Percentiles rank a stretch among this genome's conserved stretches.
phyloP scores from a whole-genome alignment of 2,329 filamentous ascomycete genomes.

The Diaporthe sp. region DNA sequence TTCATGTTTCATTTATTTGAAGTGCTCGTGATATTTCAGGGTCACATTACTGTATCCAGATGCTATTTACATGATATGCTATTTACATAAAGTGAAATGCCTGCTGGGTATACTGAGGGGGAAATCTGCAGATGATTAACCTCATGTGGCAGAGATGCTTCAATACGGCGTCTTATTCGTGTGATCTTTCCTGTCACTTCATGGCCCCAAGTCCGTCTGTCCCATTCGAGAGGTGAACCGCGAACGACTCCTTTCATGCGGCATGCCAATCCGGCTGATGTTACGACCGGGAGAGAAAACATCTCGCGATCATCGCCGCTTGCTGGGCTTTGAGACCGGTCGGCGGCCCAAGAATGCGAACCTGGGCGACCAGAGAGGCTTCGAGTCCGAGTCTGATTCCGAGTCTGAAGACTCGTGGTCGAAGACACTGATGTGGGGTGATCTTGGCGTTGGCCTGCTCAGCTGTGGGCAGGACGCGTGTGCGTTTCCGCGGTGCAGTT shows the following conservation, averaged over 20 bases:
- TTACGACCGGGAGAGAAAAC: background rate
- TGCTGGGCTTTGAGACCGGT: background rate
- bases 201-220: background rate
- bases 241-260: background rate
- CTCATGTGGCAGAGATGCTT: too few species aligned
- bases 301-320: background rate
- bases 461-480: background rate
- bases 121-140: too few species aligned
- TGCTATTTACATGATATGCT: background rate
- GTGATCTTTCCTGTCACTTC: background rate
- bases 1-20: background rate
- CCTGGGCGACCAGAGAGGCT: slow-evolving; percentile 11
- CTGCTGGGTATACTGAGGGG: background rate
- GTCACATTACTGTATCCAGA: background rate
- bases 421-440: slow-evolving; percentile 14
- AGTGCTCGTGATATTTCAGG: background rate
- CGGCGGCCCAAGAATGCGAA: slow-evolving; percentile 5
- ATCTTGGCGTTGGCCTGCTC: background rate
- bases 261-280: background rate
- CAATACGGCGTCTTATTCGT: too few species aligned
- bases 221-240: background rate
- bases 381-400: slow-evolving; percentile 24
- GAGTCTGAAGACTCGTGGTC: slow-evolving; percentile 19
- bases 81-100: background rate
- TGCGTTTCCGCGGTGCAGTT: background rate